These are phyloP conservation scores for Suhomyces terraborum DNA, from an alignment of 1,139 yeast species.

Conservation along the genomic window DNA sequence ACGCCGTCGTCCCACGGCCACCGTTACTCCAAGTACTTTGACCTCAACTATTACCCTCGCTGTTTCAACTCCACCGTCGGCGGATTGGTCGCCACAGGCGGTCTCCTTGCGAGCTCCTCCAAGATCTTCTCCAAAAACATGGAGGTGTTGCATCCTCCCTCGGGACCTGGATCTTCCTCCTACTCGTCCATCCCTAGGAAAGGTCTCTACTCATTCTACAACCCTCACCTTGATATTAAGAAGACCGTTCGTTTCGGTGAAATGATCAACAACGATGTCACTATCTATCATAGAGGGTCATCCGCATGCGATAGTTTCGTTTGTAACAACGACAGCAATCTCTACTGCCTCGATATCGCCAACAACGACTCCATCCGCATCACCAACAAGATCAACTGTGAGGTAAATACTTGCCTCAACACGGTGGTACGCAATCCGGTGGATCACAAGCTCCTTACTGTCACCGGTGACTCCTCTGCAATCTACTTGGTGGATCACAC, in stretches of 20 bases:
- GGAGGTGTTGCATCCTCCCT: constrained; percentile 26
- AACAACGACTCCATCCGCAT: constrained; percentile 47
- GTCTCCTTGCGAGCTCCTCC: constrained; percentile 45
- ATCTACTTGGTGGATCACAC: constrained; percentile 43
- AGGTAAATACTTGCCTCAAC: constrained; percentile 43
- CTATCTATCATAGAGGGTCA: constrained; percentile 46
- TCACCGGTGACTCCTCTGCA: constrained; percentile 45
- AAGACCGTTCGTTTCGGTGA: constrained; percentile 68
- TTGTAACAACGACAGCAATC: constrained; percentile 78
- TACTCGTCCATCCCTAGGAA: constrained; percentile 33
- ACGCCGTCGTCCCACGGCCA: not conserved
- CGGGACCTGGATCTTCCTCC: constrained; percentile 11
- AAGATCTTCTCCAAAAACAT: constrained; percentile 29
- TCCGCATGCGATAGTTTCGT: constrained; percentile 57
- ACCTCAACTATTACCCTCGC: constrained; percentile 59
- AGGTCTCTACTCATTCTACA: constrained; percentile 65
- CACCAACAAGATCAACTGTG: constrained; percentile 36
- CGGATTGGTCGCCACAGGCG: constrained; percentile 69
- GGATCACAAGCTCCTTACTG: constrained; percentile 34
- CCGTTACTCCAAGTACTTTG: constrained; percentile 35
- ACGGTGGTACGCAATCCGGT: constrained; percentile 39
- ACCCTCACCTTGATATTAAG: constrained; percentile 46
- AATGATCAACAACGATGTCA: constrained; percentile 81
- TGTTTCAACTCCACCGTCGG: constrained; percentile 66
- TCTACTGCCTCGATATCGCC: constrained; percentile 64